These are phyloP conservation scores for Imleria badia DNA, from an alignment of 768 basidiomycete genomes.

Conservation along the genomic window DNA sequence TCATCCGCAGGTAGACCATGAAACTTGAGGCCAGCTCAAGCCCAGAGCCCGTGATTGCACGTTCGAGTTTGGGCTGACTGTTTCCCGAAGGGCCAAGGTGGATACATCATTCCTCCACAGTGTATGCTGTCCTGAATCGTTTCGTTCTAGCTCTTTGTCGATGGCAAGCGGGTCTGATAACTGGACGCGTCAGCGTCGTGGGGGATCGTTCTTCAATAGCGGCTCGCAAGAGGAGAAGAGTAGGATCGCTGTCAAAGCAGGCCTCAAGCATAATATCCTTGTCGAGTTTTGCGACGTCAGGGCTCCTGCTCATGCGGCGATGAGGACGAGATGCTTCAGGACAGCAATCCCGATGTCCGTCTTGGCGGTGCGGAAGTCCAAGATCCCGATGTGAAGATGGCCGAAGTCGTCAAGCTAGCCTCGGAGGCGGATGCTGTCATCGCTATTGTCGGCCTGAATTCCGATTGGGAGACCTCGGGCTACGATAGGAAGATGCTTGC, in stretches of 20 bases:
- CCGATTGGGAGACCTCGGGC: slow-evolving; percentile 82
- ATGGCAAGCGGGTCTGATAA: slow-evolving; percentile 74
- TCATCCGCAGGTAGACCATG: slow-evolving; percentile 64
- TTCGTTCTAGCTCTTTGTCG: slow-evolving; percentile 54
- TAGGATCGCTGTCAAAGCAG: slow-evolving; percentile 51
- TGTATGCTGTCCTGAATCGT: neutral
- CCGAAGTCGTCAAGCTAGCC: slow-evolving; percentile 62
- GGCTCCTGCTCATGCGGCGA: slow-evolving; percentile 70
- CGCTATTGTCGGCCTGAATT: slow-evolving; percentile 76
- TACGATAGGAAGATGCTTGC: slow-evolving; percentile 67
- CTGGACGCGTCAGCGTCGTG: slow-evolving; percentile 73
- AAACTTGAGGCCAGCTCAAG: slow-evolving; percentile 55
- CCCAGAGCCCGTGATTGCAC: slow-evolving; percentile 51
- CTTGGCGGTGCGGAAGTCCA: slow-evolving; percentile 71
- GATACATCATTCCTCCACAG: neutral
- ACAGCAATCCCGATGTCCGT: slow-evolving; percentile 67
- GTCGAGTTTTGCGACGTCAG: slow-evolving; percentile 77
- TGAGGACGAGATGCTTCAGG: slow-evolving; percentile 61
- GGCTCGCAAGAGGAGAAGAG: slow-evolving; percentile 68
- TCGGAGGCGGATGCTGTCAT: slow-evolving; percentile 70
- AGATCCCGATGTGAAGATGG: slow-evolving; percentile 56
- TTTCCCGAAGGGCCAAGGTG: slow-evolving; percentile 69
- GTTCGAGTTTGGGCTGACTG: slow-evolving; percentile 72
- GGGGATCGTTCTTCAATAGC: slow-evolving; percentile 64
- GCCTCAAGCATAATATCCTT: slow-evolving; percentile 51